Conservation (phyloP, 352 stramenopile genomes). For the Globisporangium uncinulatum region DNA sequence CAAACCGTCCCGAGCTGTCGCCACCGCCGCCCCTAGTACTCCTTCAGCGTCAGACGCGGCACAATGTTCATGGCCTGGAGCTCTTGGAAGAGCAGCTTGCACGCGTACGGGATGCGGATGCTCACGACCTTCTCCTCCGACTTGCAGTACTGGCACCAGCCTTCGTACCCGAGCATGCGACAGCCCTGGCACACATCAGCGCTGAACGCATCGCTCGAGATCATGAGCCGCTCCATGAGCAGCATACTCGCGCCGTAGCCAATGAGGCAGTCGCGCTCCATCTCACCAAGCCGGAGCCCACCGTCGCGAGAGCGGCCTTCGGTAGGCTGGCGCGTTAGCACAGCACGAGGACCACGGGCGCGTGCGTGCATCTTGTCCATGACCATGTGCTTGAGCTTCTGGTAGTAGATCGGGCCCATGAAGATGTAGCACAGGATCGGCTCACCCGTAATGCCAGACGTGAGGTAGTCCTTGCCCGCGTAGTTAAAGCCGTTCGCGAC, state of each 20-base stretch:
- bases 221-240: slow-evolving; percentile 99
- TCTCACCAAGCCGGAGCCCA: slow-evolving; percentile 98
- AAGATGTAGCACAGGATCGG: slow-evolving; percentile 99
- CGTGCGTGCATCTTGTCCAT: slow-evolving; percentile 99
- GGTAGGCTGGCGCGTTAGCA: slow-evolving; percentile 98
- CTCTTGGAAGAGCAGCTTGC: slow-evolving; percentile 98
- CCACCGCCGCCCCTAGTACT: slow-evolving; percentile 52
- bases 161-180: slow-evolving; percentile 95
- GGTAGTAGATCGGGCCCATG: slow-evolving; percentile 99
- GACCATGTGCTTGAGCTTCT: slow-evolving; percentile 99
- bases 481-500: slow-evolving; percentile 99
- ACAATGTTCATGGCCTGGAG: slow-evolving; percentile 99
- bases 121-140: slow-evolving; percentile 96
- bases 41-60: slow-evolving; percentile 94
- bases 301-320: slow-evolving; percentile 97
- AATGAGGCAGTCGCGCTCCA: slow-evolving; percentile 99
- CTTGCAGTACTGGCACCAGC: slow-evolving; percentile 99
- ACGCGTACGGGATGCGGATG: slow-evolving; percentile 98
- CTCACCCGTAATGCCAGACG: slow-evolving; percentile 93
- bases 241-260: slow-evolving; percentile 99
- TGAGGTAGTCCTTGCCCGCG: slow-evolving; percentile 97
- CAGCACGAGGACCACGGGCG: slow-evolving; percentile 91
- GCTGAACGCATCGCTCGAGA: slow-evolving; percentile 98
- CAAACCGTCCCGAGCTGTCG: too few relatives aligned
- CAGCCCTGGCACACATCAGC: slow-evolving; percentile 98